phyloP scores from a whole-genome alignment of 2,329 filamentous ascomycete genomes.

The Colletotrichum paranaense region DNA sequence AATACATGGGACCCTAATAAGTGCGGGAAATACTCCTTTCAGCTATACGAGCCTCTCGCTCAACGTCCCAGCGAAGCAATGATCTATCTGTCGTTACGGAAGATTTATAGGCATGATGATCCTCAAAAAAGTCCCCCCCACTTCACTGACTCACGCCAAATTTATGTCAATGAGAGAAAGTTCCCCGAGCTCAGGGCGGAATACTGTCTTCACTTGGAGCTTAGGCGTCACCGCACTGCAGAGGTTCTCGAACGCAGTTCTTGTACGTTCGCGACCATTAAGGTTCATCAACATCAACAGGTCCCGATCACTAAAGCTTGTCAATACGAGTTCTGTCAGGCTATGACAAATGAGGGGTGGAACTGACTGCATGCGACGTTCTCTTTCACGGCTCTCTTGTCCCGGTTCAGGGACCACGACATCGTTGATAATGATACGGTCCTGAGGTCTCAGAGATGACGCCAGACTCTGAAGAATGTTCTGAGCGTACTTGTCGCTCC shows the following conservation, averaged over 20 bases:
- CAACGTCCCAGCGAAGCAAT: too few species aligned
- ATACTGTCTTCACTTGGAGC: not conserved
- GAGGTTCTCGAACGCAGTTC: not conserved
- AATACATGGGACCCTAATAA: too few species aligned
- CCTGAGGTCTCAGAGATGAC: not conserved
- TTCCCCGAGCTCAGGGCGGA: not conserved
- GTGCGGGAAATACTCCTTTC: too few species aligned
- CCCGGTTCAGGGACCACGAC: slow-evolving; percentile 12
- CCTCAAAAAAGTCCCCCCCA: not conserved
- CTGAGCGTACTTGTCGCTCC: slow-evolving; percentile 52
- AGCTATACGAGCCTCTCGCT: too few species aligned
- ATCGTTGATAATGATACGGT: slow-evolving; percentile 13
- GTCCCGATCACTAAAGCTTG: slow-evolving; percentile 11
- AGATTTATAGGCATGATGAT: too few species aligned
- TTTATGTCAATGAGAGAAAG: not conserved
- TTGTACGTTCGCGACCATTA: slow-evolving; percentile 14
- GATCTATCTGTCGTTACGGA: too few species aligned
- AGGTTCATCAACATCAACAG: slow-evolving; percentile 21
- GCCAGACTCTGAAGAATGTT: slow-evolving; percentile 43
- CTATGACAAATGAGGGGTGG: not conserved
- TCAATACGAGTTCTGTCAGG: not conserved
- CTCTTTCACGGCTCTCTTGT: not conserved
- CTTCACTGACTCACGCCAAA: not conserved
- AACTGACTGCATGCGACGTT: slow-evolving; percentile 9
- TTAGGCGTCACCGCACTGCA: slow-evolving; percentile 7